A percentile compares a stretch with the other conserved stretches of the same genome.
Evolutionary conservation across 139 green algal genomes (phyloP).

Genomic region (Tetradesmus obliquus): DNA sequence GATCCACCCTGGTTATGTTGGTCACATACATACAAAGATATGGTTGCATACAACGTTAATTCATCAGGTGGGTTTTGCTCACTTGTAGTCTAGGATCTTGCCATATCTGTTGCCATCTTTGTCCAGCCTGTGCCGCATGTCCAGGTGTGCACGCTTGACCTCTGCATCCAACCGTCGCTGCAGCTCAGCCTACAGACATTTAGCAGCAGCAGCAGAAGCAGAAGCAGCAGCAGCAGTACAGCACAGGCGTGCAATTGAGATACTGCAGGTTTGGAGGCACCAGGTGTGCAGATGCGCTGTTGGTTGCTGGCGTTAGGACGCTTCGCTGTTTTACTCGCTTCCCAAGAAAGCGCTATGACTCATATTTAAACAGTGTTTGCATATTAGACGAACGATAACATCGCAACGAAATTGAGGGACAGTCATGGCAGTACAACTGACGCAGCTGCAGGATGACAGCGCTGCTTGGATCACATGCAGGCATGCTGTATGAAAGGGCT

Average conservation of each 20-base stretch:
- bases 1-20: too few relatives aligned
- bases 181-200: constrained; percentile 60
- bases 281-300: too few relatives aligned
- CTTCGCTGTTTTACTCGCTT: too few relatives aligned
- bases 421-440: background rate
- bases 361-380: too few relatives aligned
- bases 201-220: background rate
- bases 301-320: too few relatives aligned
- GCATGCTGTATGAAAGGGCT: too few relatives aligned
- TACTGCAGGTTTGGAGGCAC: too few relatives aligned
- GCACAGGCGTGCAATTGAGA: too few relatives aligned
- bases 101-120: constrained; percentile 85
- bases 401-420: too few relatives aligned
- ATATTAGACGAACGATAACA: too few relatives aligned
- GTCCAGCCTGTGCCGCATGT: constrained; percentile 86
- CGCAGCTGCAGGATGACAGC: background rate
- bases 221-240: background rate
- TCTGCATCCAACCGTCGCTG: constrained; percentile 65
- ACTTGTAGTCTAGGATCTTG: constrained; percentile 87
- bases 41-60: background rate
- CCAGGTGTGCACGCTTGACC: constrained; percentile 78
- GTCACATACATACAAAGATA: too few relatives aligned
- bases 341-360: too few relatives aligned
- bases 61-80: background rate
- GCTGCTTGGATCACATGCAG: background rate